Evolutionary conservation across 1,284 basidiomycete species (phyloP).

Genomic region (Marasmius tenuissimus): DNA sequence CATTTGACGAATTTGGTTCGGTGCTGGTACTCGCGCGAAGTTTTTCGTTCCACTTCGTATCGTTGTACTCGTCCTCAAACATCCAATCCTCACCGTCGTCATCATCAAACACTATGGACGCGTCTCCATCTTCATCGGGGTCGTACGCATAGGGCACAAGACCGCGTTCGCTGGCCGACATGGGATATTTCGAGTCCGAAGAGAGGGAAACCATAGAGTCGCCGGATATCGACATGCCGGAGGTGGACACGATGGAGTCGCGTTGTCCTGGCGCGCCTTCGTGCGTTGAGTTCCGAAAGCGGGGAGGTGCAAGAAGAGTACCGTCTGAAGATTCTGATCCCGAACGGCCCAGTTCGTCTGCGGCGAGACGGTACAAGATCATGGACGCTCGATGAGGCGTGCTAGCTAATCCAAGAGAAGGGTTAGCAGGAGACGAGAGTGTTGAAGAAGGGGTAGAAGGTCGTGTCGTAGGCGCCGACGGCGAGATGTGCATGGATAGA

Average conservation of each 20-base stretch:
- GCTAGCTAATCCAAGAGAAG: not conserved
- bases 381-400: not conserved
- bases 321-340: not conserved
- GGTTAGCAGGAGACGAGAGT: not conserved
- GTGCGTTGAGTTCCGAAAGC: conserved; percentile 1
- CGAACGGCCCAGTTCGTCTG: not conserved
- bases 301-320: not conserved
- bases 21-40: not conserved
- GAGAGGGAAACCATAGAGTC: conserved; percentile 10
- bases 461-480: not conserved
- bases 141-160: conserved; percentile 8
- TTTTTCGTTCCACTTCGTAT: not conserved
- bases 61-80: conserved; percentile 1
- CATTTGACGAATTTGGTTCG: not conserved
- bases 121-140: conserved; percentile 6
- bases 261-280: conserved; percentile 14
- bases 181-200: conserved; percentile 11
- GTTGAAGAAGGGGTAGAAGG: not conserved
- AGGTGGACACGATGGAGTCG: conserved; percentile 3
- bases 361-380: conserved; percentile 5
- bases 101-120: not conserved
- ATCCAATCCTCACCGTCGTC: not conserved
- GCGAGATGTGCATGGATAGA: not conserved
- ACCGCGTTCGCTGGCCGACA: not conserved
- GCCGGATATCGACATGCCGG: conserved; percentile 3